Base-by-base conservation (phyloP, 2,329 filamentous ascomycete genomes). In the Alternaria atra region DNA sequence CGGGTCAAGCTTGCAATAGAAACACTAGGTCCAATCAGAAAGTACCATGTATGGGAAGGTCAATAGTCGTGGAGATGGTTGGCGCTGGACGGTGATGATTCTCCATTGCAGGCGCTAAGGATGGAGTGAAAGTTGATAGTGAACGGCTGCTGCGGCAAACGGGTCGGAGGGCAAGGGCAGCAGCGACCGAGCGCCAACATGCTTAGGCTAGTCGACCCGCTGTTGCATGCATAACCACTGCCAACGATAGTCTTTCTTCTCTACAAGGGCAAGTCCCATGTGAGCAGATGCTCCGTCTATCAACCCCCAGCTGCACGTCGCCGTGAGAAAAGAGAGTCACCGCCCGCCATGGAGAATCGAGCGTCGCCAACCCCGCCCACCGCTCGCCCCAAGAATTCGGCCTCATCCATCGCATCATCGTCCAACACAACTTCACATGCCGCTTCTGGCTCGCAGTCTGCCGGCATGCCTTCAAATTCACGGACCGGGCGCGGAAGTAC, bases 331-430 rank as follows among this genome's bases (percentile, higher is more conserved):
- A n/a, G n/a, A n/a, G 42, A 53, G 54, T 51, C 52, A 46, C 42
- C 55, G 66, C 60, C 65, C 65, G 66, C 65, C 66, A 77, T 78
- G 76, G 69, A 73, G 61, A 66, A 65, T 60, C 68, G 70, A 67
- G 64, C 69, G 35, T 73, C 74, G 58, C 66, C 73, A 43, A 72
- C 75, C 70, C 75, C 75, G 70, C 73, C 75, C 51, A 67, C 68
- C 39, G 60, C 71, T 50, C 69, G 73, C 59, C 69, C 69, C 55
- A 72, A 70, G 68, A 74, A 72, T 50, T 61, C 58, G 20, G 51
- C 73, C 17, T 72, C 73, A n/a, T 67, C 70, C 70, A 70, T 73
- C 63, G 54, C 69, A 9, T 72, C 73, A 5, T 71, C 73, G 9
- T 63, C 69, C 65, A 70, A 69, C 64, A 58, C 69, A 3, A 65